These are phyloP conservation scores for Hyphopichia fennica DNA, from an alignment of 1,139 yeast genomes.

Conservation along the genomic window DNA sequence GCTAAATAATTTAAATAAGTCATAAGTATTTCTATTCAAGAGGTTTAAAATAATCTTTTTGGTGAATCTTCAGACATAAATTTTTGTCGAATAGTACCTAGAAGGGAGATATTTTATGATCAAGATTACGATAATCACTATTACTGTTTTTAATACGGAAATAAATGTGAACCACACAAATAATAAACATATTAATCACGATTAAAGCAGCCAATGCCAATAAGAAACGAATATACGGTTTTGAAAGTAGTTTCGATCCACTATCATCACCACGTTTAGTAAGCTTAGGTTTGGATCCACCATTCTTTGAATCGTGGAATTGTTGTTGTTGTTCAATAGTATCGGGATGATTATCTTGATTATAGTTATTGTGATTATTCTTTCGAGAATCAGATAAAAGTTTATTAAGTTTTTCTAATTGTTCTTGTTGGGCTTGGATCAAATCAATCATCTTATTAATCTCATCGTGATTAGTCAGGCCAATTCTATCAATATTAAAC, in stretches of 20 bases:
- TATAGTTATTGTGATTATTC: too few species aligned
- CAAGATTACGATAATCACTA: constrained; percentile 35
- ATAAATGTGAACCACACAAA: constrained; percentile 37
- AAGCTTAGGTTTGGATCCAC: too few species aligned
- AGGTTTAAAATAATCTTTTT: too few species aligned
- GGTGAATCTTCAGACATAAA: too few species aligned
- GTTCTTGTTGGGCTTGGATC: constrained; percentile 1
- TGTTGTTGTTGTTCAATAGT: too few species aligned
- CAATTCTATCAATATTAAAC: background rate
- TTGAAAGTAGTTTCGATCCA: constrained; percentile 9
- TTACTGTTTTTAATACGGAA: constrained; percentile 27
- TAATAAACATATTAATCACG: constrained; percentile 34
- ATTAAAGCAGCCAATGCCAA: constrained; percentile 33
- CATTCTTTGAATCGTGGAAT: too few species aligned
- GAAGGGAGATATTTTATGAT: constrained; percentile 39
- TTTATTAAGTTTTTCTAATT: background rate
- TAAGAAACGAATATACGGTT: constrained; percentile 20
- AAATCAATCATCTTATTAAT: constrained; percentile 2
- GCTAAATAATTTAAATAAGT: too few species aligned
- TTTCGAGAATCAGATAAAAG: too few species aligned
- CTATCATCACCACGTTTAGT: too few species aligned
- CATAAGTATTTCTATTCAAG: too few species aligned
- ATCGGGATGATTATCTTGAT: too few species aligned
- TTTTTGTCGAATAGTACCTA: constrained; percentile 13
- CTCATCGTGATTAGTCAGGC: background rate